Base-by-base conservation (phyloP, 768 basidiomycete species). In the Kwoniella mangroviensis region DNA sequence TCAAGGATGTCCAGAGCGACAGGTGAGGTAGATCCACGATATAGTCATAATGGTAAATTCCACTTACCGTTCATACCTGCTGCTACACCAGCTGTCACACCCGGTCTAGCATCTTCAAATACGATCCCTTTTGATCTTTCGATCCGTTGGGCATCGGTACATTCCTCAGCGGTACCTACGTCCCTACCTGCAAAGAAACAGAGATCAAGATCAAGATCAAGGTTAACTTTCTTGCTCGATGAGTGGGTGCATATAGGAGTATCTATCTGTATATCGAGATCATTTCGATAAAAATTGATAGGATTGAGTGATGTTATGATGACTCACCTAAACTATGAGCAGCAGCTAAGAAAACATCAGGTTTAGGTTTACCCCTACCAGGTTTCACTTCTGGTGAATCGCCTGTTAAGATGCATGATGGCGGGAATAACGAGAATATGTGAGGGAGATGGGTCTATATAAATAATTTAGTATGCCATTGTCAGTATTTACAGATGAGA, bases 311-410 rank as follows among this genome's bases (percentile, higher is more conserved):
- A 57, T 24, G 12, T 17, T 49, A 24, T 6, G 34, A 41, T 17
- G 34, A 75, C 72, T 58, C 51, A 81, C 81, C 82, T 49, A 83
- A 63, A 41, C 71, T 73, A 1, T 75, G 70, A n/a, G 82, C 82
- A 1, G 82, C 82, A 62, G 82, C 82, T 19, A 83, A 68, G 60
- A 79, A 83, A 66, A 83, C 78, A 68, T 83, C 82, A 24, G 82
- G 82, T 51, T 67, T 70, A 5, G 82, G 82, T 60, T 83, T 83
- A 9, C 80, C 81, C 49, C 82, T 67, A n/a, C 80, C 81, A 43
- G 75, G 77, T 49, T 73, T 73, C 42, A 83, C 73, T 42, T 78
- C 68, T 3, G 76, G 73, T 15, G 80, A 81, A 59, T 83, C 79
- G 34, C 79, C 82, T 12, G 79, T 81, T 51, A 83, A 55, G 65